Evolutionary conservation across 495 filamentous ascomycete species (phyloP), one percentile per base, ranked within the genome.

Genomic region (Penicillium longicatenatum): DNA sequence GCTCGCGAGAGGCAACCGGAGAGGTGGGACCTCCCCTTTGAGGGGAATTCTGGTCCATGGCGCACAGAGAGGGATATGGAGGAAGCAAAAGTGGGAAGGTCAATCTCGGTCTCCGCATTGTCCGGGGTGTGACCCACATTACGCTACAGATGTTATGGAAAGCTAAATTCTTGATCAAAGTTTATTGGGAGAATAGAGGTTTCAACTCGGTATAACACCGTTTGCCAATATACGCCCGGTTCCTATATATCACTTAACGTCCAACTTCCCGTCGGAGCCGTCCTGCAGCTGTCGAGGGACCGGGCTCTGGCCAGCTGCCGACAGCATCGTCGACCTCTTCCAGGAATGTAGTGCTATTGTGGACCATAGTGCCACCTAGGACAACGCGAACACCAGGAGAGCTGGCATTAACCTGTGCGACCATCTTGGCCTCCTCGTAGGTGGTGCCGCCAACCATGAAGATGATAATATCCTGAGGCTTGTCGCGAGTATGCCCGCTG

Each of bases 341-440:
- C 57, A 97, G 66, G 70, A 98, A 98, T 3, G 86, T 89, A 5
- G 78, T 83, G 60, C 90, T 93, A 67, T 96, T 98, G 64, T 93
- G 87, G 39, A 98, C 77, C 12, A 77, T 84, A 1, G 95, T 97
- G 1, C 90, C 91, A 1, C 91, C 92, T 17, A 98, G 73, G 26
- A 98, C 91, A 5, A 98, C 87, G 54, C 94, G 79, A 1, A 97
- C 81, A 2, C 95, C 94, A 0, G 93, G 95, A 7, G 88, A 89
- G 50, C 87, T 90, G 22, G 92, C 92, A 77, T 98, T 98, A 58
- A 98, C 84, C 64, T 92, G 85, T 7, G 93, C 92, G 3, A 97
- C 85, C 78, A 89, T 89, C 78, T 95, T 96, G 3, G 95, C 93
- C 72, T 98, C 94, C 71, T 98, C 94, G 66, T 96, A 98, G 1